These are phyloP conservation scores for Malania oleifera DNA, from an alignment of 164 flowering plant genomes.

Conservation along the genomic window DNA sequence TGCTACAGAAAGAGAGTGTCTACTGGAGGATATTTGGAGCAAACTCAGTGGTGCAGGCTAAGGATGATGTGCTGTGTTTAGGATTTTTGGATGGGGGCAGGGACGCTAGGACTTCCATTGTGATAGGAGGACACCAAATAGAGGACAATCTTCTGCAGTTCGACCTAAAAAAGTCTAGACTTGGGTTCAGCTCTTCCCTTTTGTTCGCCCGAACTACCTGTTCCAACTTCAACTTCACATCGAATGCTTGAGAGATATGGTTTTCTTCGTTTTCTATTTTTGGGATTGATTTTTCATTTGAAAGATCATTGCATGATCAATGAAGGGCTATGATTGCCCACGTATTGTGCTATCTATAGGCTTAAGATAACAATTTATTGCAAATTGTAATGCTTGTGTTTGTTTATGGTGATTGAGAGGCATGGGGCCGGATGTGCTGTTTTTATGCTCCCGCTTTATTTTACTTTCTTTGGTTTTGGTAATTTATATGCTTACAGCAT, in stretches of 20 bases:
- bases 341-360: too few relatives aligned
- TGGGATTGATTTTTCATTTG: too few relatives aligned
- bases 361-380: too few relatives aligned
- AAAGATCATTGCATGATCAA: too few relatives aligned
- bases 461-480: too few relatives aligned
- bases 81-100: constrained; percentile 54
- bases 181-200: constrained; percentile 45
- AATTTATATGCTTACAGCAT: too few relatives aligned
- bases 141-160: constrained; percentile 56
- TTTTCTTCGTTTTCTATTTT: too few relatives aligned
- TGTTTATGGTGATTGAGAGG: too few relatives aligned
- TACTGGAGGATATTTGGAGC: constrained; percentile 42
- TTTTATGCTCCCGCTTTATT: too few relatives aligned
- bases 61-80: constrained; percentile 38
- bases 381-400: too few relatives aligned
- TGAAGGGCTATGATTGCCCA: too few relatives aligned
- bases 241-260: not conserved
- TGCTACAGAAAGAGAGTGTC: constrained; percentile 32
- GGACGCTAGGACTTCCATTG: constrained; percentile 29
- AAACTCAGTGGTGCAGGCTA: constrained; percentile 49
- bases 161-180: constrained; percentile 37
- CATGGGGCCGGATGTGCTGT: too few relatives aligned
- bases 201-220: constrained; percentile 30
- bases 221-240: constrained; percentile 34
- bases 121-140: constrained; percentile 51